Conservation (phyloP, 2,329 filamentous ascomycete species). For the Monosporascus sp. region DNA sequence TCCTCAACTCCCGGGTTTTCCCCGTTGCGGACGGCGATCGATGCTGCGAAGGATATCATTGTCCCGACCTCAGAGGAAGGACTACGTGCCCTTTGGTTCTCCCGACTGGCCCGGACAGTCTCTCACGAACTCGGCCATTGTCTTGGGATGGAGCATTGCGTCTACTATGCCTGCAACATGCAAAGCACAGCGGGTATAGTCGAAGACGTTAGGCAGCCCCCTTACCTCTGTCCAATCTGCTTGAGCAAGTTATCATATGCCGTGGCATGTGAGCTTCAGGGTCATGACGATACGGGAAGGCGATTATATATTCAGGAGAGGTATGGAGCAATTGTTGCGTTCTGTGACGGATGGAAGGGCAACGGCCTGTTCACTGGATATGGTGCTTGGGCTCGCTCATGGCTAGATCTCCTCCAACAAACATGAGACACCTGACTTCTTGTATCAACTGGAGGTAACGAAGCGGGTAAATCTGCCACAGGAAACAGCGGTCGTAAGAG, state of each 20-base stretch:
- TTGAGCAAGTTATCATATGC: constrained; percentile 43
- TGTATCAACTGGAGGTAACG: too few species aligned
- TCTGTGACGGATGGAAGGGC: constrained; percentile 35
- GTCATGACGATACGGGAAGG: constrained; percentile 10
- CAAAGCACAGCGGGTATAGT: constrained; percentile 50
- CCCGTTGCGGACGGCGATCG: constrained; percentile 29
- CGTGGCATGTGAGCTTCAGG: constrained; percentile 18
- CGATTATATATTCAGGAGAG: constrained; percentile 26
- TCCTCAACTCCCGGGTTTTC: not conserved
- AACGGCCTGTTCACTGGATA: constrained; percentile 42
- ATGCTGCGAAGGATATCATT: constrained; percentile 15
- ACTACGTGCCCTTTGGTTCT: constrained; percentile 48
- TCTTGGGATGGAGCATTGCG: constrained; percentile 60
- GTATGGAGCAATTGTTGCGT: constrained; percentile 32
- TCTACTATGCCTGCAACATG: constrained; percentile 61
- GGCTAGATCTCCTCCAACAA: constrained; percentile 10
- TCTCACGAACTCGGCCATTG: constrained; percentile 65
- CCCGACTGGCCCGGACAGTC: constrained; percentile 49
- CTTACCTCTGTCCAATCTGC: constrained; percentile 57
- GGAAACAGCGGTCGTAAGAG: too few species aligned
- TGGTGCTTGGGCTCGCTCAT: constrained; percentile 34
- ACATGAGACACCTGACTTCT: not conserved
- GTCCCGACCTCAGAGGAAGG: constrained; percentile 19
- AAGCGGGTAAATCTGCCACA: too few species aligned
- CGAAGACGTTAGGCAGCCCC: constrained; percentile 58